A percentile compares a stretch with the other conserved stretches of the same genome.
phyloP scores from a whole-genome alignment of 83 land plant genomes.

The Thuja plicata region DNA sequence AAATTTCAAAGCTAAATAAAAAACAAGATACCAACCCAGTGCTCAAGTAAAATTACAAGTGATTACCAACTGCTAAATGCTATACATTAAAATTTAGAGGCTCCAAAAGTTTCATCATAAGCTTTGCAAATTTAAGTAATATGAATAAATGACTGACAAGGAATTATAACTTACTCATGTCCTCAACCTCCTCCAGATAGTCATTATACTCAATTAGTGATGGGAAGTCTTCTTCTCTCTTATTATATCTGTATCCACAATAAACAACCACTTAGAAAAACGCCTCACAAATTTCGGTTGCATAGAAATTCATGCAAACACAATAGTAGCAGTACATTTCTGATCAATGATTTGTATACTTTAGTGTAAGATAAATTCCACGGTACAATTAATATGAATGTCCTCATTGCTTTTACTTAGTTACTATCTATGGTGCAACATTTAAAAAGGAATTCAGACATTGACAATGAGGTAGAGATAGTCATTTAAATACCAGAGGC shows the following conservation, averaged over 20 bases:
- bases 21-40: background rate
- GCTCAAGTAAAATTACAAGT: background rate
- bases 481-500: background rate
- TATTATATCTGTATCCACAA: constrained; percentile 63
- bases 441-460: background rate
- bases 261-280: background rate
- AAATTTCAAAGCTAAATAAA: background rate
- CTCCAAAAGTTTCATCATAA: background rate
- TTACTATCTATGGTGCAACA: background rate
- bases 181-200: constrained; percentile 94
- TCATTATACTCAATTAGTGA: constrained; percentile 85
- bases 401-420: background rate
- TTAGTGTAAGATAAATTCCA: background rate
- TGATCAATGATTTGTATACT: no score
- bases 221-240: constrained; percentile 88
- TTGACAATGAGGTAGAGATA: background rate
- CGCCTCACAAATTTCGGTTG: background rate
- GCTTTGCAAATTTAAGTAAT: background rate
- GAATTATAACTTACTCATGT: constrained; percentile 61
- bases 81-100: background rate
- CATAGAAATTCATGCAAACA: background rate
- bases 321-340: background rate
- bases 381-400: background rate
- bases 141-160: background rate
- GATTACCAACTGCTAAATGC: background rate